Evolutionary conservation across 352 stramenopile species (phyloP).

Genomic region (Thalassiosira exigua): DNA sequence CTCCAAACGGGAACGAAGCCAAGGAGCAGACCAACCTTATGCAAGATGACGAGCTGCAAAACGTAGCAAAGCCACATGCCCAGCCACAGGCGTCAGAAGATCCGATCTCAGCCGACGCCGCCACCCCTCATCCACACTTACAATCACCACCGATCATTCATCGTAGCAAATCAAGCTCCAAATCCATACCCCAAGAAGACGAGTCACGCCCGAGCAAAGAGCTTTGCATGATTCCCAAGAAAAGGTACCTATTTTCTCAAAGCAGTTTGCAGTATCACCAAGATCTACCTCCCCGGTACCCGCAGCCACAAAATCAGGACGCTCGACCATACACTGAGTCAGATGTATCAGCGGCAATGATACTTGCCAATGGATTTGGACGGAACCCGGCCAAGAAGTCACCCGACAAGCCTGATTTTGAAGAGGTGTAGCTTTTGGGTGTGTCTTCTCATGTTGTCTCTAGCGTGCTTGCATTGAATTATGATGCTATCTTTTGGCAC

Average conservation of each 20-base stretch:
- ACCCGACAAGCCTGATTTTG: background rate
- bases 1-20: background rate
- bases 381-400: slow-evolving; percentile 3
- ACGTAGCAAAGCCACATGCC: background rate
- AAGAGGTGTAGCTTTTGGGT: background rate
- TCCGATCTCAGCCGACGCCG: background rate
- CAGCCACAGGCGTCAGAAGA: background rate
- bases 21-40: background rate
- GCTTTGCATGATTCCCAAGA: slow-evolving; percentile 40
- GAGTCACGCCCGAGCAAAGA: slow-evolving; percentile 7
- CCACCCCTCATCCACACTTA: background rate
- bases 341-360: slow-evolving; percentile 53
- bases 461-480: too few species aligned
- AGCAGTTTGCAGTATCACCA: slow-evolving; percentile 7
- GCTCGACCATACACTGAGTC: slow-evolving; percentile 32
- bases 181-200: background rate
- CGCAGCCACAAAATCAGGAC: background rate
- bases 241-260: slow-evolving; percentile 31
- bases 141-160: slow-evolving; percentile 16
- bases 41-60: background rate
- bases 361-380: slow-evolving; percentile 52
- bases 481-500: too few species aligned
- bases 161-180: background rate
- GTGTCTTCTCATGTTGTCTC: too few species aligned
- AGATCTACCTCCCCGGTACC: slow-evolving; percentile 3